Percentiles rank a stretch among this genome's conserved stretches.
Evolutionary conservation across 2,329 filamentous ascomycete species (phyloP).

Genomic region (Clathrospora elynae): DNA sequence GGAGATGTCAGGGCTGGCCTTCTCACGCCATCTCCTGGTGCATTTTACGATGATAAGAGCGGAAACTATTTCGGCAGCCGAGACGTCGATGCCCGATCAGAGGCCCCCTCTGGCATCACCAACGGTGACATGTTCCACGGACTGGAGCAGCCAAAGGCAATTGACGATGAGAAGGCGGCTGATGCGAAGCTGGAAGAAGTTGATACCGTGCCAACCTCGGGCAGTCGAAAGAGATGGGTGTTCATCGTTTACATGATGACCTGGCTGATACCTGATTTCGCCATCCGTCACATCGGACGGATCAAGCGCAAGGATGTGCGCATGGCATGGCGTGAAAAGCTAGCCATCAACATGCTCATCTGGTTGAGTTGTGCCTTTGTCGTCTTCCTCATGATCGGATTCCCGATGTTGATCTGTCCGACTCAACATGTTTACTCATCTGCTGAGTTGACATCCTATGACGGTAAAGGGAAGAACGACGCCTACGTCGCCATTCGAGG

Average conservation of each 20-base stretch:
- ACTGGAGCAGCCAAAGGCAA: constrained; percentile 87
- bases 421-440: constrained; percentile 86
- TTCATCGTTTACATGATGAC: constrained; percentile 82
- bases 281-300: constrained; percentile 74
- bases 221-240: constrained; percentile 88
- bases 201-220: constrained; percentile 77
- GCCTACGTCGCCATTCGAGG: constrained; percentile 85
- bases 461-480: constrained; percentile 69
- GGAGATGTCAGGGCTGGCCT: constrained; percentile 64
- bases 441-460: constrained; percentile 71
- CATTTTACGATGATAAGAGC: constrained; percentile 75
- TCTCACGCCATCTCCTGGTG: constrained; percentile 61
- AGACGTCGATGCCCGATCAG: constrained; percentile 83
- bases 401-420: constrained; percentile 88
- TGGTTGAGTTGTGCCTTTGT: constrained; percentile 81
- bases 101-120: constrained; percentile 91
- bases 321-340: constrained; percentile 92
- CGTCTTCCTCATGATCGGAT: constrained; percentile 86
- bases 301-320: constrained; percentile 94
- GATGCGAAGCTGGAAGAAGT: constrained; percentile 89
- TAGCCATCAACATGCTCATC: constrained; percentile 97
- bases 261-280: constrained; percentile 84
- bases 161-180: constrained; percentile 94
- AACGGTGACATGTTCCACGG: constrained; percentile 97
- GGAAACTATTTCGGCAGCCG: constrained; percentile 80